phyloP scores from a whole-genome alignment of 768 basidiomycete species.

The Amanita jacksonii region DNA sequence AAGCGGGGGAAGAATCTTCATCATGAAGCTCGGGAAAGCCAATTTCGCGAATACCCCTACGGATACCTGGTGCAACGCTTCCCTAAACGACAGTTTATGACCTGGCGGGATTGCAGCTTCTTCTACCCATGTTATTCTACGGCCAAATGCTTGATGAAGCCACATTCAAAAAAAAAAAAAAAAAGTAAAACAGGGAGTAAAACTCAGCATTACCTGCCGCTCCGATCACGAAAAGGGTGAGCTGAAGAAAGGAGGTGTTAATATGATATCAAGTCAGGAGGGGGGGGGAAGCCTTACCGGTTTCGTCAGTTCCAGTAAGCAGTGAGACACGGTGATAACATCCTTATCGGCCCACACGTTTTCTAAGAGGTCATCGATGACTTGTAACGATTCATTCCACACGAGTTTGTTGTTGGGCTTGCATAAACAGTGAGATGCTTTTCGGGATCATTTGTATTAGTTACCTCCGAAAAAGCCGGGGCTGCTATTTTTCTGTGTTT shows the following conservation, averaged over 20 bases:
- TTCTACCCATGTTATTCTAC: constrained; percentile 38
- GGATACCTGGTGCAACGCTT: constrained; percentile 36
- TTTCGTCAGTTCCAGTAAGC: constrained; percentile 37
- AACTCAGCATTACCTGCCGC: constrained; percentile 47
- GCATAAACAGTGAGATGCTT: not conserved
- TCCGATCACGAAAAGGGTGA: constrained; percentile 47
- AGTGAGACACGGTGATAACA: constrained; percentile 33
- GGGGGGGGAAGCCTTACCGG: constrained; percentile 27
- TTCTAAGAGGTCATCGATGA: constrained; percentile 33
- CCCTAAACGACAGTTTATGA: constrained; percentile 39
- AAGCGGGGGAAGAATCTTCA: constrained; percentile 24
- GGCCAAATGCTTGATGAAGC: constrained; percentile 36
- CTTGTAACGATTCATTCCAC: constrained; percentile 36
- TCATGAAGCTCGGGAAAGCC: constrained; percentile 29
- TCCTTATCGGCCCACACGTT: constrained; percentile 37
- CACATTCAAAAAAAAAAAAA: not conserved
- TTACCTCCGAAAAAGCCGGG: constrained; percentile 57
- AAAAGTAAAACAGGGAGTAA: not conserved
- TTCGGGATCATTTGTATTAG: too few species aligned
- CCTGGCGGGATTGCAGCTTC: constrained; percentile 27
- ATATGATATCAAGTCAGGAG: constrained; percentile 9
- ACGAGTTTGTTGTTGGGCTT: constrained; percentile 40
- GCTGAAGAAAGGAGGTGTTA: constrained; percentile 22
- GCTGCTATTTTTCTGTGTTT: constrained; percentile 51
- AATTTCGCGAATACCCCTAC: constrained; percentile 27